Percentiles rank a stretch among this genome's conserved stretches.
Evolutionary conservation across 2,329 filamentous ascomycete genomes (phyloP).

Genomic region (Aquanectria penicillioides): DNA sequence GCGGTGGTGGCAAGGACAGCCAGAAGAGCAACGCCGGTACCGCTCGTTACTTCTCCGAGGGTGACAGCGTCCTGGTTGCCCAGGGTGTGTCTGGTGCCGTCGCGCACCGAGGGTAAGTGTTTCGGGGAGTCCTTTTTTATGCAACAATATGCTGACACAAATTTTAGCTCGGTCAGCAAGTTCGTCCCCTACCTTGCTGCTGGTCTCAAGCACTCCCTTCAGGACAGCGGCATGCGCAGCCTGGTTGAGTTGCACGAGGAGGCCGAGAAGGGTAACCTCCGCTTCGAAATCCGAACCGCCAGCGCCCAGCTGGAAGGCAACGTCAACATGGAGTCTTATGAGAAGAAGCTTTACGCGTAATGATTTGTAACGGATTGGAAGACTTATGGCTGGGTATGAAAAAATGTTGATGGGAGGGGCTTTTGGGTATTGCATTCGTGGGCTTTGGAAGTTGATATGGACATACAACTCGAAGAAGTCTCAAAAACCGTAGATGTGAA

Average conservation of each 20-base stretch:
- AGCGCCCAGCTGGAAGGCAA: slow-evolving; percentile 97
- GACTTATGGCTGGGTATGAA: slow-evolving; percentile 25
- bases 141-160: slow-evolving; percentile 43
- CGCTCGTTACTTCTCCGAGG: slow-evolving; percentile 97
- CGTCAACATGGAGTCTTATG: slow-evolving; percentile 98
- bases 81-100: slow-evolving; percentile 94
- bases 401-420: slow-evolving; percentile 28
- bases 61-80: slow-evolving; percentile 91
- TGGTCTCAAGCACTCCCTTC: slow-evolving; percentile 95
- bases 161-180: slow-evolving; percentile 81
- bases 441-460: slow-evolving; percentile 28
- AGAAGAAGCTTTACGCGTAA: slow-evolving; percentile 99
- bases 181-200: slow-evolving; percentile 96
- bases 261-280: slow-evolving; percentile 78
- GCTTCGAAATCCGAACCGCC: slow-evolving; percentile 93
- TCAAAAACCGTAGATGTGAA: slow-evolving; percentile 41
- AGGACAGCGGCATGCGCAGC: slow-evolving; percentile 91
- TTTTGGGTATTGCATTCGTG: slow-evolving; percentile 30
- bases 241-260: slow-evolving; percentile 79
- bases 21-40: slow-evolving; percentile 93
- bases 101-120: slow-evolving; percentile 73
- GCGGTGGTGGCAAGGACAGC: slow-evolving; percentile 74
- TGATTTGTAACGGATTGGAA: slow-evolving; percentile 35
- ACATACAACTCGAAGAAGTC: slow-evolving; percentile 31
- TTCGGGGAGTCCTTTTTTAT: not conserved